Percentiles rank a stretch among this genome's conserved stretches.
Conservation (phyloP, 2,329 filamentous ascomycete species). For the Sarocladiaceae sp. region DNA sequence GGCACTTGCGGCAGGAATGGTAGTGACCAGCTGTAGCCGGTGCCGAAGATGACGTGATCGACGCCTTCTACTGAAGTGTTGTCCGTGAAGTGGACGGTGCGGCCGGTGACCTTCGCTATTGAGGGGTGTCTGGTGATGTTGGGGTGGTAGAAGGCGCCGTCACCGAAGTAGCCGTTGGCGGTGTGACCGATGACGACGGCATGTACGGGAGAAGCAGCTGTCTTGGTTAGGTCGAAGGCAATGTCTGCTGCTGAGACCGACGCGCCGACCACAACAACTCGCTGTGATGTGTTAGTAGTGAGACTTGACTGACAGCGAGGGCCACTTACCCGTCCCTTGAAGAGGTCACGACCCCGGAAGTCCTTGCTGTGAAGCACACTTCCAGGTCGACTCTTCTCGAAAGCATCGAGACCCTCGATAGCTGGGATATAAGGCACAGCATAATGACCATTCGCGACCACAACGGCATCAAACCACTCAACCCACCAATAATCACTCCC, state of each 20-base stretch:
- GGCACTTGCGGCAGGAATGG: constrained; percentile 53
- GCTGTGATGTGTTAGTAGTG: constrained; percentile 27
- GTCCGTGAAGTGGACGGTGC: constrained; percentile 53
- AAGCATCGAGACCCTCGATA: constrained; percentile 43
- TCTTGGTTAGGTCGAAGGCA: constrained; percentile 44
- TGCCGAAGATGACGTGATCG: constrained; percentile 62
- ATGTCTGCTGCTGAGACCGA: constrained; percentile 64
- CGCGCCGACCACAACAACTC: constrained; percentile 58
- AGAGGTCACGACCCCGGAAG: constrained; percentile 42
- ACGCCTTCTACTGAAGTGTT: constrained; percentile 48
- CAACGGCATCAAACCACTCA: constrained; percentile 57
- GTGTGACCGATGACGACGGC: constrained; percentile 45
- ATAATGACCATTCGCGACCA: constrained; percentile 59
- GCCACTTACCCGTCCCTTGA: constrained; percentile 36
- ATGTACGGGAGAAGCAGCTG: constrained; percentile 43
- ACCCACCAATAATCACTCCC: constrained; percentile 56
- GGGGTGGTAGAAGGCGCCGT: constrained; percentile 56
- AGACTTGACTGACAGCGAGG: background rate
- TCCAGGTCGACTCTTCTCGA: constrained; percentile 40
- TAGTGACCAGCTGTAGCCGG: constrained; percentile 61
- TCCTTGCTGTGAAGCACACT: constrained; percentile 53
- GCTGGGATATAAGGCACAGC: constrained; percentile 52
- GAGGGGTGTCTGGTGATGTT: constrained; percentile 42
- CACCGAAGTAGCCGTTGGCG: constrained; percentile 52
- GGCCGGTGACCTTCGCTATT: constrained; percentile 39